phyloP scores from a whole-genome alignment of 2,329 filamentous ascomycete genomes.

The Colletotrichum tamarilloi region DNA sequence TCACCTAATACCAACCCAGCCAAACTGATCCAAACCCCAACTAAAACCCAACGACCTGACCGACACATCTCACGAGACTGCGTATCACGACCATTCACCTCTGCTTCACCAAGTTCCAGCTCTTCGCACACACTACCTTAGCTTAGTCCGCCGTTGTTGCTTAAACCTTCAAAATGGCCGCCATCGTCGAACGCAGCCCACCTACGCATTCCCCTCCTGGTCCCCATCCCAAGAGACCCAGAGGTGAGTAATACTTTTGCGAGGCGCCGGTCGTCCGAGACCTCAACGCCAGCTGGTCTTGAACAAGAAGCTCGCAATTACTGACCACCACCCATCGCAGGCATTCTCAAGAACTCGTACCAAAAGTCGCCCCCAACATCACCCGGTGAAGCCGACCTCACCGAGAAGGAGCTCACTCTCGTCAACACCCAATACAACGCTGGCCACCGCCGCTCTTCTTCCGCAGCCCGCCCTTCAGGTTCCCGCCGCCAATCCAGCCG shows the following conservation, averaged over 20 bases:
- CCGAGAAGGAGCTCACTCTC: slow-evolving; percentile 89
- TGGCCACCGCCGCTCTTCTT: slow-evolving; percentile 86
- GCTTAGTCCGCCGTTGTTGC: background rate
- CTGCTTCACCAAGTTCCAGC: background rate
- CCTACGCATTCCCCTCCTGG: slow-evolving; percentile 55
- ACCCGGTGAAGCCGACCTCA: slow-evolving; percentile 62
- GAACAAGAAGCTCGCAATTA: background rate
- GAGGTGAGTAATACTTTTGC: slow-evolving; percentile 49
- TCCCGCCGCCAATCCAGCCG: slow-evolving; percentile 78
- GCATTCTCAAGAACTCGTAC: slow-evolving; percentile 93
- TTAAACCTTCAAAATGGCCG: slow-evolving; percentile 51
- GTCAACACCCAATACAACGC: slow-evolving; percentile 96
- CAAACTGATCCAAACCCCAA: background rate
- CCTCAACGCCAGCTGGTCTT: background rate
- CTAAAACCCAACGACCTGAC: background rate
- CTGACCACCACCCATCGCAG: slow-evolving; percentile 55
- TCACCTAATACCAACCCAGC: background rate
- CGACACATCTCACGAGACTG: slow-evolving; percentile 24
- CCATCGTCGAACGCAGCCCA: slow-evolving; percentile 49
- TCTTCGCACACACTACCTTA: background rate
- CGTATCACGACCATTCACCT: slow-evolving; percentile 17
- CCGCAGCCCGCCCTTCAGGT: slow-evolving; percentile 69
- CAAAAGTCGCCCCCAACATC: slow-evolving; percentile 69
- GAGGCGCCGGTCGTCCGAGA: too few relatives aligned
- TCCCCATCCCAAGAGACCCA: slow-evolving; percentile 55